These are phyloP conservation scores for Thalassiosira delicatula DNA, from an alignment of 352 stramenopile species.

Conservation along the genomic window DNA sequence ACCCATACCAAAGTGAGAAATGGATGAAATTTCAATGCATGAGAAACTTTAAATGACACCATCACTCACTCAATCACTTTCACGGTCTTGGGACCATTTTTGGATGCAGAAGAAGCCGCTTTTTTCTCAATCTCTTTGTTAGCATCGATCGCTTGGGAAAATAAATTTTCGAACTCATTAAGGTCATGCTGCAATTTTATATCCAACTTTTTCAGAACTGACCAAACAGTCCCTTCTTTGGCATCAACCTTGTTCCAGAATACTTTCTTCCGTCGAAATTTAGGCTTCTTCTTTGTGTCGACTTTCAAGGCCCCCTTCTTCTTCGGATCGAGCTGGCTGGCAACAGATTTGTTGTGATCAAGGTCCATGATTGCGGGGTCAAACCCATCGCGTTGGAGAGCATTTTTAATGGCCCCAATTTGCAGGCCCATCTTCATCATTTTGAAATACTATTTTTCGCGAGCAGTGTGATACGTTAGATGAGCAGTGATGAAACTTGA, in stretches of 20 bases:
- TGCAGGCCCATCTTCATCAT: slow-evolving; percentile 82
- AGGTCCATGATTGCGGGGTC: slow-evolving; percentile 82
- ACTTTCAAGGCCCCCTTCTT: slow-evolving; percentile 60
- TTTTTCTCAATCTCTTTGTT: slow-evolving; percentile 75
- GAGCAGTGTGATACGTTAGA: slow-evolving; percentile 38
- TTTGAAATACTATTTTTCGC: slow-evolving; percentile 79
- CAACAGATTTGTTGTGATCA: slow-evolving; percentile 75
- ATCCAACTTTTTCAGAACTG: slow-evolving; percentile 59
- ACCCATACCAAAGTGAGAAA: slow-evolving; percentile 71
- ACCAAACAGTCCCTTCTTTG: slow-evolving; percentile 88
- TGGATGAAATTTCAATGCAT: slow-evolving; percentile 64
- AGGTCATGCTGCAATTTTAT: slow-evolving; percentile 79
- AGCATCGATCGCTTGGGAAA: slow-evolving; percentile 78
- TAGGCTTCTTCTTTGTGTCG: slow-evolving; percentile 65
- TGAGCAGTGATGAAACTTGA: slow-evolving; percentile 1
- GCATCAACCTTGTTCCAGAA: slow-evolving; percentile 84
- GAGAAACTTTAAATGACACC: slow-evolving; percentile 63
- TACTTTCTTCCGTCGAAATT: slow-evolving; percentile 83
- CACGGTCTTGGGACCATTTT: slow-evolving; percentile 71
- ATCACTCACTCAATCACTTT: slow-evolving; percentile 87
- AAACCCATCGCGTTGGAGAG: slow-evolving; percentile 87
- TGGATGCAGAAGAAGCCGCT: slow-evolving; percentile 25
- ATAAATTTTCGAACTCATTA: slow-evolving; percentile 84
- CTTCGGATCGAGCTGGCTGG: slow-evolving; percentile 65
- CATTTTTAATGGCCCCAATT: slow-evolving; percentile 91